A percentile compares a stretch with the other conserved stretches of the same genome.
phyloP scores from a whole-genome alignment of 2,329 filamentous ascomycete species.

The Achaetomium macrosporum region DNA sequence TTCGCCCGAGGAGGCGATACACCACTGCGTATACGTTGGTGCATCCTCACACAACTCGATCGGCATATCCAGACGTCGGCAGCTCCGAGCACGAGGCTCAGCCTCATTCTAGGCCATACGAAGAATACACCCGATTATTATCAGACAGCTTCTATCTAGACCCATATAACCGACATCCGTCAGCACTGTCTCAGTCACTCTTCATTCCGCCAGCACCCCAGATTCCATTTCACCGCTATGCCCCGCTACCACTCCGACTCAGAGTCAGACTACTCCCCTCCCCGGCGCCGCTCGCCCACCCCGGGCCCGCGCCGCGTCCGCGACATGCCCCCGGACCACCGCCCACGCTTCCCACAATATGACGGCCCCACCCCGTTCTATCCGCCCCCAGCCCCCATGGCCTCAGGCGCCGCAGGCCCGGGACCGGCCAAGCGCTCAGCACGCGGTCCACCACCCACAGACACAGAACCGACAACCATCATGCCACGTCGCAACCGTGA shows the following conservation, averaged over 20 bases:
- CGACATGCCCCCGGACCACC: constrained; percentile 6
- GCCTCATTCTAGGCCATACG: background rate
- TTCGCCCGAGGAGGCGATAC: background rate
- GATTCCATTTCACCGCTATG: constrained; percentile 3
- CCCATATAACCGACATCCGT: background rate
- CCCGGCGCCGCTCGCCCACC: constrained; percentile 14
- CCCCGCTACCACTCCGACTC: constrained; percentile 7
- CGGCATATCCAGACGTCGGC: background rate
- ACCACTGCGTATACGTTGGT: background rate
- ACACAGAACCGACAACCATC: background rate
- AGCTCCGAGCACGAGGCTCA: background rate
- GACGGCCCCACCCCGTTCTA: constrained; percentile 11
- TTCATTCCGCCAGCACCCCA: background rate
- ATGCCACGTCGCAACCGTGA: background rate
- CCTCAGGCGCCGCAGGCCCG: constrained; percentile 1
- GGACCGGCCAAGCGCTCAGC: background rate
- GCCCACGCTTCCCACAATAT: constrained; percentile 4
- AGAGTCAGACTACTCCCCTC: constrained; percentile 20
- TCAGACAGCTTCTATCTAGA: background rate
- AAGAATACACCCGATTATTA: background rate
- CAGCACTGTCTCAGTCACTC: background rate
- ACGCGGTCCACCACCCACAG: background rate
- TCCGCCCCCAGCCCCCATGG: background rate
- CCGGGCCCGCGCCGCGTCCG: constrained; percentile 11
- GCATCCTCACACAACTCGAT: background rate